Evolutionary conservation across 345 rosid species (phyloP), one percentile per base, ranked within the genome.

Genomic region (Eucalyptus cloeziana): DNA sequence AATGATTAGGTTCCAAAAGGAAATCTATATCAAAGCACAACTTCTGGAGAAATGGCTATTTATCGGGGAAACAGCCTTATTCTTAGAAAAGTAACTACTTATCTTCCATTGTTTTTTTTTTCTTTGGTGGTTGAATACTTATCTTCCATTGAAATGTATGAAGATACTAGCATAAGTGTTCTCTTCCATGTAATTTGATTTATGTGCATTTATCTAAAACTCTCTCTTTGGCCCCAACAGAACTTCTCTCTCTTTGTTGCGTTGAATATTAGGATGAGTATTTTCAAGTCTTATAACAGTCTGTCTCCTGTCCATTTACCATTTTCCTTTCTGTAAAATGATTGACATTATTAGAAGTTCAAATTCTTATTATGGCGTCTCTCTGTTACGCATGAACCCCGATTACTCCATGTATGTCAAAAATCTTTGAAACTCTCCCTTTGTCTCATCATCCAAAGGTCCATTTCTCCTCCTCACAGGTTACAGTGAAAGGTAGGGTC

Each of bases 21-120:
- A 49, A 97, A 97, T 89, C 99, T 98, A 88, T 96, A 96, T 89
- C 99, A 97, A 58, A 97, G 99, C 91, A 97, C 98, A 90, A 97
- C 98, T 90, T 97, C 99, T 44, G 99, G 99, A 90, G 99, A 97
- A 96, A 95, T 94, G 96, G 96, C 97, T 27, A 93, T 97, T 88
- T 97, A 97, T 90, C 93, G 94, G 71, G 96, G 98, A 60, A 94
- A 96, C 91, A 93, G 95, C 92, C 96, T 92, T 83, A 94, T 96
- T 88, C 98, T 97, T 87, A 94, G 90, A 91, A 90, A 94, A 96
- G 99, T 94, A 88, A 62, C 83, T 88, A n/a, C 64, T 31, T 37
- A 21, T 49, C 22, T 51, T 44, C 33, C 31, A 8, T 52, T 52
- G 10, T 56, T 24, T 56, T 56, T 64, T 43, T 56, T 8, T 56